Evolutionary conservation across 73 alveolate genomes (phyloP), one percentile per base, ranked within the genome.

Genomic region (Paraurostyla sp.): DNA sequence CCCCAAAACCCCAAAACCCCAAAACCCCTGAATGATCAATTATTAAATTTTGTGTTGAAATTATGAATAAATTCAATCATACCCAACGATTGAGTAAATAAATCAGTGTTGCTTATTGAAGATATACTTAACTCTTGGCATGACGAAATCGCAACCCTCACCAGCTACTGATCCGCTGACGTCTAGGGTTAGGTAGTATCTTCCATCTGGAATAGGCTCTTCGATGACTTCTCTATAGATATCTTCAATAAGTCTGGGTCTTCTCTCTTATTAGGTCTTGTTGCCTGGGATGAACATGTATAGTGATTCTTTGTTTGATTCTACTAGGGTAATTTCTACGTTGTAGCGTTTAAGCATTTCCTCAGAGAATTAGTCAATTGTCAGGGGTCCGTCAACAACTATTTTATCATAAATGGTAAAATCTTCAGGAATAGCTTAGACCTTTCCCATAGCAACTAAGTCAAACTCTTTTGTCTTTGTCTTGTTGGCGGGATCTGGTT

Each of bases 361-460:
- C 46, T 94, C 97, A 43, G 91, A 54, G 82, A 98, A 78, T 59
- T 98, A 91, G 48, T 87, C 87, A 25, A 97, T 80, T 30, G 99
- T 97, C 93, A 73, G 88, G n/a, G 97, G 85, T 40, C 97, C 98
- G 23, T 60, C 87, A 0, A 95, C 82, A 16, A 54, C 90, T 41
- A 97, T 94, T 83, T 92, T 97, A 75, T 98, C 99, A 99, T 99
- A 98, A 30, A 88, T 92, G 52, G 98, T 92, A 92, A 89, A 97
- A 68, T 94, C 94, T 75, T 92, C 94, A 18, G 99, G 99, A 59
- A 96, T 93, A 1, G 98, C 98, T 86, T 96, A 95, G 18, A 94
- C 93, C 36, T 97, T 97, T 25, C 96, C 93, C 73, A 71, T 54
- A 32, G 85, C 52, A 42, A 92, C 59, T 49, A 95, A 96, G 81